Evolutionary conservation across 805 yeast genomes (phyloP).

Genomic region (Pichia heedii): DNA sequence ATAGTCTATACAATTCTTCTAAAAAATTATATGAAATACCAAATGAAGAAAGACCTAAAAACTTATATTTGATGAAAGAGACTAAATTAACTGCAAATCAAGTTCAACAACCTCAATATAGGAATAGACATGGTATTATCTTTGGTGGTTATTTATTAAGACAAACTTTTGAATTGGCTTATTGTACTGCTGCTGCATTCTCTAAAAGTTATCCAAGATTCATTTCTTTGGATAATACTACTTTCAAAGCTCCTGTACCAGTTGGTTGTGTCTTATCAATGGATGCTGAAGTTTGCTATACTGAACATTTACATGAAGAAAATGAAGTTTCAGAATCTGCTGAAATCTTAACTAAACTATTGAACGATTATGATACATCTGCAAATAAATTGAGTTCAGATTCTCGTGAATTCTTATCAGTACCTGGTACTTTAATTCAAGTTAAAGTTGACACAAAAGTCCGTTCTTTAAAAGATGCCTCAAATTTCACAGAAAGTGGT

Average conservation of each 20-base stretch:
- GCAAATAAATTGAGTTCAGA: slow-evolving; percentile 46
- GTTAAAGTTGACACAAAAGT: slow-evolving; percentile 82
- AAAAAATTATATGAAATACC: slow-evolving; percentile 27
- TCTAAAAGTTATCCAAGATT: slow-evolving; percentile 81
- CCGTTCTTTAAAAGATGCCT: slow-evolving; percentile 46
- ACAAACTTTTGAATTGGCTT: slow-evolving; percentile 89
- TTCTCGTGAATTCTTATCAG: slow-evolving; percentile 51
- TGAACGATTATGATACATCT: slow-evolving; percentile 44
- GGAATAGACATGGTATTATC: slow-evolving; percentile 91
- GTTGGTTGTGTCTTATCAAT: slow-evolving; percentile 84
- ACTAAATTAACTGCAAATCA: slow-evolving; percentile 66
- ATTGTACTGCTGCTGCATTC: slow-evolving; percentile 86
- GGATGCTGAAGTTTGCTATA: slow-evolving; percentile 76
- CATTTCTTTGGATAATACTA: slow-evolving; percentile 81
- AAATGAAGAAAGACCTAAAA: slow-evolving; percentile 34
- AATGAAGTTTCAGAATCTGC: slow-evolving; percentile 22
- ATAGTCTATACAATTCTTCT: slow-evolving; percentile 61
- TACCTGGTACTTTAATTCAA: slow-evolving; percentile 83
- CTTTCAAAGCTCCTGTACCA: slow-evolving; percentile 91
- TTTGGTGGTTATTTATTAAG: slow-evolving; percentile 92
- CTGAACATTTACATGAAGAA: slow-evolving; percentile 58
- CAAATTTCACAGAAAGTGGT: slow-evolving; percentile 64
- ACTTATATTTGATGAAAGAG: slow-evolving; percentile 58
- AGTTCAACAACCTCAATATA: slow-evolving; percentile 94
- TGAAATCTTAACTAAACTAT: slow-evolving; percentile 14